Conservation (phyloP, 139 green algal genomes). For the Micractinium sp. region DNA sequence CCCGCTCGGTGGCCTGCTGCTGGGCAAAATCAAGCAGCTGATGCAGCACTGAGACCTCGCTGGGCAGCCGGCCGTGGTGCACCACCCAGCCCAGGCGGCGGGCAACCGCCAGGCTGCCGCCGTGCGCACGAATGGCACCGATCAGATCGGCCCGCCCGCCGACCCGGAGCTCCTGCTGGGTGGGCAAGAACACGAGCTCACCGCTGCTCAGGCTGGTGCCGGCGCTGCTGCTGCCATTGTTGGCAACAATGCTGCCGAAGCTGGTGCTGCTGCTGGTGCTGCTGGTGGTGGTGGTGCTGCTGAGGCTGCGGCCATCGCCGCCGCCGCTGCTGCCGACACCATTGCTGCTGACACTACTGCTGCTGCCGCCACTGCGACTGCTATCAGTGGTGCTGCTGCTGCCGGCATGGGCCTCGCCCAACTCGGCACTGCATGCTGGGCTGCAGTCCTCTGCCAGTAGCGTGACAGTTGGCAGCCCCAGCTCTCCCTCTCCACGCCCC, state of each 20-base stretch:
- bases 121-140: constrained; percentile 42
- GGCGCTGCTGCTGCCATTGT: background rate
- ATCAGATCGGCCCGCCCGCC: constrained; percentile 45
- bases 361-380: background rate
- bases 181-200: constrained; percentile 32
- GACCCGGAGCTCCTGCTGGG: constrained; percentile 36
- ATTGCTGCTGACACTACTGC: background rate
- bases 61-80: constrained; percentile 9
- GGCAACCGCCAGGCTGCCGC: constrained; percentile 42
- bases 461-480: background rate
- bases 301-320: background rate
- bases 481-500: too few species aligned
- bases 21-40: constrained; percentile 22
- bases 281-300: background rate
- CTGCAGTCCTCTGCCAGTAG: background rate
- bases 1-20: background rate
- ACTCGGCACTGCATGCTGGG: background rate
- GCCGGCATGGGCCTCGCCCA: background rate
- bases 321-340: background rate
- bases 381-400: background rate
- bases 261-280: background rate
- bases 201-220: background rate
- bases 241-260: background rate
- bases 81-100: constrained; percentile 31
- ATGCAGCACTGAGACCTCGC: constrained; percentile 14